Percentiles rank a stretch among this genome's conserved stretches.
These are phyloP conservation scores for Neurospora terricola DNA, from an alignment of 495 filamentous ascomycete species.

Conservation along the genomic window DNA sequence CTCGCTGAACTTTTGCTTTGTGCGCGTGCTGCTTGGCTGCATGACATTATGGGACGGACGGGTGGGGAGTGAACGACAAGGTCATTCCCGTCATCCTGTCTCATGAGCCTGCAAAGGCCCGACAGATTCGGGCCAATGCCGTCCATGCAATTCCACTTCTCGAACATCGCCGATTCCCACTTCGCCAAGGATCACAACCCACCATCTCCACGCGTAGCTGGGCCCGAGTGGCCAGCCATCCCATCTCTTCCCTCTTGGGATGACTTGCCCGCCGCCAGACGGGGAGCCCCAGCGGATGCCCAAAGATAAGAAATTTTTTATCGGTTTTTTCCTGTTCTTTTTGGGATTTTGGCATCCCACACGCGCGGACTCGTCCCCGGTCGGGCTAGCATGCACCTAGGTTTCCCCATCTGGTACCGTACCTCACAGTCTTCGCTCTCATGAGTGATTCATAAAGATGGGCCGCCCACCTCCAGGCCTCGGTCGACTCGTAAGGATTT, in stretches of 20 bases:
- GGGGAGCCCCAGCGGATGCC: background rate
- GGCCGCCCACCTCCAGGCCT: constrained; percentile 2
- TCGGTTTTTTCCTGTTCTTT: constrained; percentile 1
- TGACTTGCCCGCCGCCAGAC: background rate
- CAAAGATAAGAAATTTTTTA: constrained; percentile 23
- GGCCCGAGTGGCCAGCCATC: background rate
- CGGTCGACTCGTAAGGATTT: background rate
- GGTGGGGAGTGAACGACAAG: background rate
- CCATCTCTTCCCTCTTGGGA: background rate
- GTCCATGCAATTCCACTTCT: background rate
- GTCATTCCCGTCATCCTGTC: background rate
- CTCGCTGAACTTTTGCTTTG: background rate
- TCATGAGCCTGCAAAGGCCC: background rate
- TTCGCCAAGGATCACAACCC: background rate
- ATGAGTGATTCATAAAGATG: constrained; percentile 11
- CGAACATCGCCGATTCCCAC: background rate
- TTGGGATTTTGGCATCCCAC: constrained; percentile 3
- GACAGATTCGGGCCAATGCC: background rate
- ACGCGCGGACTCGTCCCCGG: background rate
- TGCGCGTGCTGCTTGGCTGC: background rate
- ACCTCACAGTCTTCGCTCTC: background rate
- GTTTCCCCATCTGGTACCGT: constrained; percentile 3
- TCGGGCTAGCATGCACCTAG: background rate
- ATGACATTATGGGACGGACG: background rate
- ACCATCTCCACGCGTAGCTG: background rate